A percentile compares a stretch with the other conserved stretches of the same genome.
phyloP scores from a whole-genome alignment of 331 rosid genomes.

The Pyrus hybrid region DNA sequence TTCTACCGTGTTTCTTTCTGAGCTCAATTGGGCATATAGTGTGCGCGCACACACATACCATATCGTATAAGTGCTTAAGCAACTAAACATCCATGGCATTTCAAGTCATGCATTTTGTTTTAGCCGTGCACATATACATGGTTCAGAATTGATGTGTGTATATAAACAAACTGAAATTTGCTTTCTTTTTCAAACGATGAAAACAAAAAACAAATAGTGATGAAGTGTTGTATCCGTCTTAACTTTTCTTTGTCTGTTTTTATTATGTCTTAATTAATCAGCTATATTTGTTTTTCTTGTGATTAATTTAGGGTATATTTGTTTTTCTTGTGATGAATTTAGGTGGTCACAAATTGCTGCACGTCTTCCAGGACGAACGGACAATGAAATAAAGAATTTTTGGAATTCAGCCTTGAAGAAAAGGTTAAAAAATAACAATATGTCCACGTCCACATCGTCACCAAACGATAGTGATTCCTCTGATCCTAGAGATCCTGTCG shows the following conservation, averaged over 20 bases:
- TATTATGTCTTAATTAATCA: background rate
- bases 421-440: slow-evolving; percentile 41
- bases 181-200: background rate
- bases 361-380: slow-evolving; percentile 92
- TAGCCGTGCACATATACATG: background rate
- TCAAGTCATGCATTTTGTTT: background rate
- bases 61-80: background rate
- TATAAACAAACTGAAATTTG: background rate
- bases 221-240: no score
- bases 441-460: slow-evolving; percentile 28
- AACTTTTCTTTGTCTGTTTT: background rate
- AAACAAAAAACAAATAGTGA: background rate
- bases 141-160: background rate
- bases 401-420: slow-evolving; percentile 89
- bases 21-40: background rate
- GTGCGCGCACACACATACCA: background rate
- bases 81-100: background rate
- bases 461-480: slow-evolving; percentile 49
- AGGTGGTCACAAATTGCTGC: slow-evolving; percentile 99
- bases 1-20: background rate
- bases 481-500: slow-evolving; percentile 20
- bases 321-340: background rate
- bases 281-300: background rate
- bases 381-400: slow-evolving; percentile 89
- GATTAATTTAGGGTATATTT: background rate